Base-by-base conservation (phyloP, 1,139 yeast genomes). In the Suhomyces coccinellae region DNA sequence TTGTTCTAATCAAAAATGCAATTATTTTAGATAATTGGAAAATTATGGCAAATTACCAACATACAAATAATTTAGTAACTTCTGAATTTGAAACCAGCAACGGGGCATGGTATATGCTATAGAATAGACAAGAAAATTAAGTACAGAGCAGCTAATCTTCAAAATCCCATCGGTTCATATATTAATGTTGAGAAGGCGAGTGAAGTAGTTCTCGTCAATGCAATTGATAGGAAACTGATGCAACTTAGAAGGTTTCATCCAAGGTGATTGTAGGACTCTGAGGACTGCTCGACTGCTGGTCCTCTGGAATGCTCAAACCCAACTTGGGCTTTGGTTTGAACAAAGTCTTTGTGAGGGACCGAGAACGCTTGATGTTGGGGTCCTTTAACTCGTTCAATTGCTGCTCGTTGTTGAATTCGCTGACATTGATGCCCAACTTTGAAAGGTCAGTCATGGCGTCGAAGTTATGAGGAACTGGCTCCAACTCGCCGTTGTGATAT, bases 221-320 rank as follows among this genome's bases (percentile, higher is more conserved):
- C 8, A 32, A 15, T 15, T 16, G 24, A 12, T 16, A 31, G 33
- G 35, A 32, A n/a, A 17, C 11, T 13, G 11, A 16, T 13, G 20
- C 35, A 12, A 15, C 24, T 37, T 34, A 48, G 26, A 46, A 57
- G 13, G 65, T 56, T 49, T 69, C 75, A 45, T 72, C 76, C 39
- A 72, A 58, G 0, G 77, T 72, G 43, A 72, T 72, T 7, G 73
- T 69, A 4, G 79, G 79, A 42, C 74, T 64, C 13, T 50, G 51
- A 1, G 71, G 68, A 8, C 43, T 40, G 6, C 39, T 50, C 6
- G 49, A 45, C 3, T 45, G 38, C 22, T 38, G 28, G 13, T 33
- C 38, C 4, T 50, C 45, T 5, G 46, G 31, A 6, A 66, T 61
- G 39, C 59, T 53, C 26, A 67, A 45, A 29, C 48, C 52, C 46